Evolutionary conservation across 768 basidiomycete genomes (phyloP).

Genomic region (Leccinum obscurum): DNA sequence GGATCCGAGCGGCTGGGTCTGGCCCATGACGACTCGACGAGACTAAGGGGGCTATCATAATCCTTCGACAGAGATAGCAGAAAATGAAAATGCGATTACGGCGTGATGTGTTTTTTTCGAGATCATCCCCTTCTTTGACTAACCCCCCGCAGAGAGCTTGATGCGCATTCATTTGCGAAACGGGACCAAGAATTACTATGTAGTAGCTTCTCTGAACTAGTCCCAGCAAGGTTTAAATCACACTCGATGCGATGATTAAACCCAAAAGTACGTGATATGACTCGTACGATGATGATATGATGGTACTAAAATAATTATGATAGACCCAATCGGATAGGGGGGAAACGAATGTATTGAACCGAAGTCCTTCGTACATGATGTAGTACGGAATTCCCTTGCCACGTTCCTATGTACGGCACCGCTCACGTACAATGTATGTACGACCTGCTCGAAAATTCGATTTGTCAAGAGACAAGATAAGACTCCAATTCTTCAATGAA

Average conservation of each 20-base stretch:
- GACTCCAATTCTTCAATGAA: neutral
- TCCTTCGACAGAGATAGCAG: neutral
- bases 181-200: too few relatives aligned
- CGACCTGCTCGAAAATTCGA: neutral
- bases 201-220: neutral
- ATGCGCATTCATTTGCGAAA: too few relatives aligned
- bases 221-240: neutral
- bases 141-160: neutral
- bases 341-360: neutral
- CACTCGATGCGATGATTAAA: neutral
- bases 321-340: neutral
- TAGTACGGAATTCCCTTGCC: neutral
- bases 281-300: too few relatives aligned
- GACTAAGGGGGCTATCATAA: neutral
- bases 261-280: neutral
- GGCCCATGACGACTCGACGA: neutral
- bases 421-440: neutral
- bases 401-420: neutral
- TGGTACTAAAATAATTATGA: neutral
- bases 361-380: neutral
- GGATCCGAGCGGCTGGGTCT: neutral
- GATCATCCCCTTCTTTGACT: neutral
- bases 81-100: neutral
- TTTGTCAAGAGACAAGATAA: neutral
- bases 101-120: neutral